Evolutionary conservation across 805 yeast species (phyloP), one percentile per base, ranked within the genome.

Genomic region (Ogataea allantospora): DNA sequence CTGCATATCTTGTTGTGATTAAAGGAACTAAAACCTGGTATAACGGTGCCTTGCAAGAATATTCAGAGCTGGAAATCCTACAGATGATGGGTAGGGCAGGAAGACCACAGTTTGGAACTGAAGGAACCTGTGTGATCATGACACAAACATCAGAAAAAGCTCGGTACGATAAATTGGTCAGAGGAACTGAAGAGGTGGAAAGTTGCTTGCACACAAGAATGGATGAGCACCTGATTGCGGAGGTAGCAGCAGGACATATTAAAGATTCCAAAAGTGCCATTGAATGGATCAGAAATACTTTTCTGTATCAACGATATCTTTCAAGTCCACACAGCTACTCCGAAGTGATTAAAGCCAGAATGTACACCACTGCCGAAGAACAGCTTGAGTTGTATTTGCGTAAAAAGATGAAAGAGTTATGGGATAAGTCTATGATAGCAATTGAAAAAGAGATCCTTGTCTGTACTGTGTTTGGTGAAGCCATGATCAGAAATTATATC

Each of bases 61-160:
- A 77, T 51, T 66, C 78, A 2, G 76, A 73, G 30, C 57, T 76
- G 16, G 83, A 77, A 40, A 58, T 78, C 20, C 54, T 75, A 27
- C 83, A 79, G 46, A 79, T 78, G 84, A 69, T 78, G 54, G 83
- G 83, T 3, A 63, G 83, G 48, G 83, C 83, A 3, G 83, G 84
- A 3, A 65, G 83, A 33, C 81, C 82, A 0, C 78, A 73, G 21
- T 75, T 66, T 51, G 81, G 77, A 47, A 65, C 63, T 3, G 68
- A 67, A 23, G 75, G 75, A 2, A 74, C 70, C 4, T 74, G 77
- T 3, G 65, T 75, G 1, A 65, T 77, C 11, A 59, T 75, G 64
- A 77, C 82, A 1, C 64, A 63, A 9, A 32, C 47, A 1, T 48
- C 51, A 4, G 56, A 59, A 36, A 63, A 60, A 27, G 35, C 42